Conservation (phyloP, 106 monocot genomes). For the Phalaenopsis equestris region DNA sequence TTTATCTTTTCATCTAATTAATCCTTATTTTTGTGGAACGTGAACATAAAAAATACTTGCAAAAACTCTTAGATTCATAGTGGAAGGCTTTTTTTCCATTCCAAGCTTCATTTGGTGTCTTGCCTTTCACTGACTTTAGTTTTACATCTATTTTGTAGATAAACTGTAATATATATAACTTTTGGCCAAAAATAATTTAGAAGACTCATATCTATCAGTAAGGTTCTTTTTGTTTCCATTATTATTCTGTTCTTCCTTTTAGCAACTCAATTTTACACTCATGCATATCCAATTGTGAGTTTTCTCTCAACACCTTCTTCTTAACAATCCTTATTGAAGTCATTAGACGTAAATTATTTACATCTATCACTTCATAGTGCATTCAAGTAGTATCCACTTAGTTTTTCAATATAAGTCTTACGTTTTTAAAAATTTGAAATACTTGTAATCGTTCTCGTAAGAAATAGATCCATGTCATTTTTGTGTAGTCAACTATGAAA, state of each 20-base stretch:
- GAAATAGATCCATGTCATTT: too few species aligned
- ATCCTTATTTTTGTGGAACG: not conserved
- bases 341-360: not conserved
- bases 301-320: not conserved
- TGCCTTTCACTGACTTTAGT: not conserved
- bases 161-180: not conserved
- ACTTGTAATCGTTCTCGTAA: too few species aligned
- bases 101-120: not conserved
- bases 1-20: too few species aligned
- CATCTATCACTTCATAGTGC: not conserved
- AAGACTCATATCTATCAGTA: not conserved
- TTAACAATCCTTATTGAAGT: not conserved
- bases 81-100: not conserved
- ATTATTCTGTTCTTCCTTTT: constrained; percentile 5
- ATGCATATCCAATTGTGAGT: not conserved
- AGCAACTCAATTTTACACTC: constrained; percentile 1
- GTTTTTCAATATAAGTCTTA: not conserved
- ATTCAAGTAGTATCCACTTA: not conserved
- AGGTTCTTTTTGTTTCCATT: not conserved
- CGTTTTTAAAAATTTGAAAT: too few species aligned
- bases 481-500: too few species aligned
- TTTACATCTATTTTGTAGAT: not conserved
- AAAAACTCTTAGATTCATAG: not conserved
- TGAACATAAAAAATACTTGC: not conserved
- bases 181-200: not conserved